Evolutionary conservation across 208 protist genomes (phyloP).

Genomic region (Crithidia sp.): DNA sequence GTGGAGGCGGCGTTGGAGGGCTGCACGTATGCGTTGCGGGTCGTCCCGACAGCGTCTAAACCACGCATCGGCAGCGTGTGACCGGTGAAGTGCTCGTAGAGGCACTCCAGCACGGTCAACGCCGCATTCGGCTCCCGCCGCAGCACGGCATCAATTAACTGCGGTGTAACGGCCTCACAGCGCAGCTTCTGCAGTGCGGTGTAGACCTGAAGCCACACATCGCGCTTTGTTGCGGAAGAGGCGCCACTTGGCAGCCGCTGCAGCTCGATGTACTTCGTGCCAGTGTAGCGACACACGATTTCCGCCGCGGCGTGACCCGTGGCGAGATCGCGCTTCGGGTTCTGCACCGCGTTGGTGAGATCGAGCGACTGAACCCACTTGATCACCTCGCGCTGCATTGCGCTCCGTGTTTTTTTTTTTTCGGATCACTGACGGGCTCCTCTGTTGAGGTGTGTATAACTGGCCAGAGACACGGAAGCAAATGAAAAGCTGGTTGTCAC

Average conservation of each 20-base stretch:
- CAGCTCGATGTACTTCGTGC: slow-evolving; percentile 26
- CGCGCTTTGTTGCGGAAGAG: slow-evolving; percentile 71
- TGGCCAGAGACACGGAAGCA: not conserved
- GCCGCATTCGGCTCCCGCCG: slow-evolving; percentile 65
- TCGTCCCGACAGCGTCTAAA: slow-evolving; percentile 24
- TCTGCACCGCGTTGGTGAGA: slow-evolving; percentile 88
- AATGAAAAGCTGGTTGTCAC: not conserved
- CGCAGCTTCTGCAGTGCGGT: slow-evolving; percentile 54
- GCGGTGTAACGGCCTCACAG: slow-evolving; percentile 46
- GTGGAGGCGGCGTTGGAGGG: slow-evolving; percentile 25
- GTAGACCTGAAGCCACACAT: slow-evolving; percentile 90
- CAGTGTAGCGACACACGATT: slow-evolving; percentile 92
- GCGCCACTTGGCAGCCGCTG: slow-evolving; percentile 63
- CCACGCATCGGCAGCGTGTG: slow-evolving; percentile 43
- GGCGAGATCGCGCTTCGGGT: slow-evolving; percentile 93
- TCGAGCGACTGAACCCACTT: slow-evolving; percentile 97
- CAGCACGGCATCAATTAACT: slow-evolving; percentile 69
- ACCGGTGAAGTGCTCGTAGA: slow-evolving; percentile 85
- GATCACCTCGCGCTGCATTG: slow-evolving; percentile 93
- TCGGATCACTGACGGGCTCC: too few relatives aligned
- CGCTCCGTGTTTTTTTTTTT: not conserved
- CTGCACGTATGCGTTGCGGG: slow-evolving; percentile 26
- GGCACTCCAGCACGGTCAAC: slow-evolving; percentile 56
- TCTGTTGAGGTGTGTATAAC: too few relatives aligned
- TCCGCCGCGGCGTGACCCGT: slow-evolving; percentile 95